Conservation (phyloP, 306 rosid species). For the Amphicarpaea edgeworthii region DNA sequence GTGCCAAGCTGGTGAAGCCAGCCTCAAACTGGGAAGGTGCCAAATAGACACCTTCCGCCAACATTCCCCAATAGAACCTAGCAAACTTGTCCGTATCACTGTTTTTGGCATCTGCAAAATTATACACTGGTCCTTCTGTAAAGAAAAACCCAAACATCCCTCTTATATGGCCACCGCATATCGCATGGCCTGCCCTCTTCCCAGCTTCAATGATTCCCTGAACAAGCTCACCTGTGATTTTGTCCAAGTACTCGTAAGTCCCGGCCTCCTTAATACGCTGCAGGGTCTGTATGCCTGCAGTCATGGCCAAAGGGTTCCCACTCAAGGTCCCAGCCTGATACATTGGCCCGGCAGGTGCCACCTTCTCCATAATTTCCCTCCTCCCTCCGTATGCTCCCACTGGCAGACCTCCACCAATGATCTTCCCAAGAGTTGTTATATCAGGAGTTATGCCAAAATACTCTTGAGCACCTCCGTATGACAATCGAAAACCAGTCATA, state of each 20-base stretch:
- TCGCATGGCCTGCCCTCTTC: constrained; percentile 87
- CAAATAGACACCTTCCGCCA: constrained; percentile 92
- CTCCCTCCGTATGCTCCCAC: constrained; percentile 98
- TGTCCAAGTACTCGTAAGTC: constrained; percentile 76
- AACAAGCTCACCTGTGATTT: constrained; percentile 75
- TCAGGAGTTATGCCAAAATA: constrained; percentile 89
- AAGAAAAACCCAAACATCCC: constrained; percentile 98
- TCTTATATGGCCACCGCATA: constrained; percentile 84
- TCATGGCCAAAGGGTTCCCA: constrained; percentile 98
- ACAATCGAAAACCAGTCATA: constrained; percentile 95
- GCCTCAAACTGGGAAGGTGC: constrained; percentile 99
- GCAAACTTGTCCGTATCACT: constrained; percentile 82
- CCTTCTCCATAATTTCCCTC: constrained; percentile 93
- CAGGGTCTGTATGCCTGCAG: constrained; percentile 92
- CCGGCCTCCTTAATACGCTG: constrained; percentile 83
- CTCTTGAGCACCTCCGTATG: constrained; percentile 97
- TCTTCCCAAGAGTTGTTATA: constrained; percentile 84
- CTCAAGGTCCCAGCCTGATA: constrained; percentile 97
- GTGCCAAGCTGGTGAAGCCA: constrained; percentile 97
- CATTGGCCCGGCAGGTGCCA: constrained; percentile 98
- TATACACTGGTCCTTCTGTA: constrained; percentile 90
- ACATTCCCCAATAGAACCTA: constrained; percentile 84
- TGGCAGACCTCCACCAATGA: constrained; percentile 95
- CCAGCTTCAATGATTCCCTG: constrained; percentile 84
- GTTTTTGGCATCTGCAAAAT: constrained; percentile 83